A percentile compares a stretch with the other conserved stretches of the same genome.
Conservation (phyloP, 2,329 filamentous ascomycete species). For the Xylaria polymorpha region DNA sequence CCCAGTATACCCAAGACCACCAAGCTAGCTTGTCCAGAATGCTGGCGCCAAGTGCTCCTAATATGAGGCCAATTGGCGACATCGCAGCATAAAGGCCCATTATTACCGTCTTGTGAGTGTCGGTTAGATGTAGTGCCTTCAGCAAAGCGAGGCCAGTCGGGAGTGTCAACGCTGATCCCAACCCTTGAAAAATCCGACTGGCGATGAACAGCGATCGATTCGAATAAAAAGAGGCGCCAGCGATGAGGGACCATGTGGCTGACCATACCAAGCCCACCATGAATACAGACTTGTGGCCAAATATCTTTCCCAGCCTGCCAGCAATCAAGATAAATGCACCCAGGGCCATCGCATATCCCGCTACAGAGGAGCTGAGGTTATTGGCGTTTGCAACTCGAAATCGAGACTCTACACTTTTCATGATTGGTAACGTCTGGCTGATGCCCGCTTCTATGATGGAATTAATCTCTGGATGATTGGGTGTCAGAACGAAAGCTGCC, state of each 20-base stretch:
- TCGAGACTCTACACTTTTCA: slow-evolving; percentile 59
- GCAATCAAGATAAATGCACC: slow-evolving; percentile 69
- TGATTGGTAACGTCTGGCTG: slow-evolving; percentile 60
- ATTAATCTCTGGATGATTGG: slow-evolving; percentile 20
- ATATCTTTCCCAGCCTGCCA: slow-evolving; percentile 67
- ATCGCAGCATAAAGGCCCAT: slow-evolving; percentile 64
- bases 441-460: slow-evolving; percentile 54
- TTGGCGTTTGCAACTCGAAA: slow-evolving; percentile 58
- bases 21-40: slow-evolving; percentile 54
- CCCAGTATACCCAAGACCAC: slow-evolving; percentile 64
- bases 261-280: slow-evolving; percentile 67
- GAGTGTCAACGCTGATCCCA: slow-evolving; percentile 71
- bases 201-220: slow-evolving; percentile 56
- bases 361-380: slow-evolving; percentile 66
- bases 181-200: slow-evolving; percentile 66
- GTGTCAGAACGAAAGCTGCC: background rate
- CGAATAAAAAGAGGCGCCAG: slow-evolving; percentile 58
- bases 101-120: slow-evolving; percentile 68
- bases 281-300: slow-evolving; percentile 67
- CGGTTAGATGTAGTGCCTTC: slow-evolving; percentile 66
- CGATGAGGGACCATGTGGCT: slow-evolving; percentile 62
- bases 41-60: slow-evolving; percentile 56
- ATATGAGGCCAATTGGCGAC: slow-evolving; percentile 59
- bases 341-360: slow-evolving; percentile 66
- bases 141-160: slow-evolving; percentile 74